Evolutionary conservation across 2,329 filamentous ascomycete species (phyloP).

Genomic region (Eutypa lata): DNA sequence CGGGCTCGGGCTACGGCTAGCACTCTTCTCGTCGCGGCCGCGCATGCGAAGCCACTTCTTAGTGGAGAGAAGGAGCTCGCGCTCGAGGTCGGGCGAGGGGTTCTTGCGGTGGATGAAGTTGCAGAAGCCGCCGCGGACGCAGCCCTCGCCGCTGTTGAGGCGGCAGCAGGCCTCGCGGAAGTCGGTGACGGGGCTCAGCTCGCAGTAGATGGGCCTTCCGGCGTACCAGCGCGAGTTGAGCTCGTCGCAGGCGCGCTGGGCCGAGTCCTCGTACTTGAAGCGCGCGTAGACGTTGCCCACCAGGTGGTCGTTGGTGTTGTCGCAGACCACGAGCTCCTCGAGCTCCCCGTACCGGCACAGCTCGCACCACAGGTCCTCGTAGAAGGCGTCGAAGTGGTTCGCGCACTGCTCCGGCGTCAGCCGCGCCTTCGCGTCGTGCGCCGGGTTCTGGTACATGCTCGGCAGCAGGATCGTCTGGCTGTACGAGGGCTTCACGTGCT

Average conservation of each 20-base stretch:
- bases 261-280: conserved; percentile 99
- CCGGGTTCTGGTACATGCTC: conserved; percentile 98
- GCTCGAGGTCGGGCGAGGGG: conserved; percentile 81
- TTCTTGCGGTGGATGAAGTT: conserved; percentile 99
- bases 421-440: conserved; percentile 93
- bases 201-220: conserved; percentile 95
- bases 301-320: conserved; percentile 99
- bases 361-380: conserved; percentile 99
- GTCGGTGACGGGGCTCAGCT: conserved; percentile 93
- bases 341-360: conserved; percentile 98
- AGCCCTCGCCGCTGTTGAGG: conserved; percentile 91
- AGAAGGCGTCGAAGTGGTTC: conserved; percentile 99
- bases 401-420: conserved; percentile 96
- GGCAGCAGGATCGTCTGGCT: conserved; percentile 96
- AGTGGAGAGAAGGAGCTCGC: conserved; percentile 80
- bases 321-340: conserved; percentile 96
- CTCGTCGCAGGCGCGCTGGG: conserved; percentile 88
- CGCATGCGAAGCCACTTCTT: conserved; percentile 94
- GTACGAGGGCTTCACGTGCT: conserved; percentile 99
- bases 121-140: conserved; percentile 94
- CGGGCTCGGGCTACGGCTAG: conserved; percentile 78
- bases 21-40: conserved; percentile 80
- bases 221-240: conserved; percentile 97
- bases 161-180: conserved; percentile 97
- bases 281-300: conserved; percentile 99